Conservation (phyloP, 2,329 filamentous ascomycete species). For the Ophiocordyceps camponoti-saundersi region DNA sequence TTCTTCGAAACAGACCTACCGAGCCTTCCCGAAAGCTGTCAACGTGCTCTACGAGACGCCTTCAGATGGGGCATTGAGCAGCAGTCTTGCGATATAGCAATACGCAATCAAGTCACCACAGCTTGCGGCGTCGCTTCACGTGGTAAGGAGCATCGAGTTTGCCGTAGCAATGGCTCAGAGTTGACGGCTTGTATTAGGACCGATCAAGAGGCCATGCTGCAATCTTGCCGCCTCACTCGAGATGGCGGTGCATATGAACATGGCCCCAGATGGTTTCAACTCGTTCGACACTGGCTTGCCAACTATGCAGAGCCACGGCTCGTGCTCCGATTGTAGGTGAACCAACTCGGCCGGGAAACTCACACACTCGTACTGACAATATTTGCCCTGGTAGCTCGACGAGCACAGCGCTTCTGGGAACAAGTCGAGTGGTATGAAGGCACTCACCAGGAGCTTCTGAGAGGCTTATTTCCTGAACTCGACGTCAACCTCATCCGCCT, state of each 20-base stretch:
- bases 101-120: neutral
- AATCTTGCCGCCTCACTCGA: neutral
- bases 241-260: neutral
- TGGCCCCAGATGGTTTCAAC: neutral
- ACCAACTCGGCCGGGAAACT: neutral
- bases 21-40: neutral
- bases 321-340: neutral
- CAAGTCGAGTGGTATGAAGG: neutral
- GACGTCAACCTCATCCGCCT: neutral
- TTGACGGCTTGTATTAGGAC: neutral
- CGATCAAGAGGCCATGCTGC: neutral
- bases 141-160: no score
- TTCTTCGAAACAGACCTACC: neutral
- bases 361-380: neutral
- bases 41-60: neutral
- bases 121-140: neutral
- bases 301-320: no score
- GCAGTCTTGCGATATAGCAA: neutral
- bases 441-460: neutral
- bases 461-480: neutral
- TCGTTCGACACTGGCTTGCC: neutral
- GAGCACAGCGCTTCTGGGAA: neutral
- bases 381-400: neutral
- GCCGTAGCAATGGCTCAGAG: neutral
- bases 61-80: neutral